Conservation (phyloP, 345 rosid species). For the Boechera stricta region DNA sequence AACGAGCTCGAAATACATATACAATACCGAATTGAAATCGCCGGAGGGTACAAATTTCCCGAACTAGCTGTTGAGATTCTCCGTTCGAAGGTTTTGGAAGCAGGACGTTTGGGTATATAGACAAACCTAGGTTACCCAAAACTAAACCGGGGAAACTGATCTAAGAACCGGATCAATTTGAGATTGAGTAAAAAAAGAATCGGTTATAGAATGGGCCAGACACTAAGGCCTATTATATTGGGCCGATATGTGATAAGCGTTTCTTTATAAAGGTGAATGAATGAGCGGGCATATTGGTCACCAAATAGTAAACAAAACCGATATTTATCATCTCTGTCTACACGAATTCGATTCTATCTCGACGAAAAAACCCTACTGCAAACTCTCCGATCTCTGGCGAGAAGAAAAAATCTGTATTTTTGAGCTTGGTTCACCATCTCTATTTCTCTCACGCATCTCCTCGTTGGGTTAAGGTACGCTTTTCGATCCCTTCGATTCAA, state of each 20-base stretch:
- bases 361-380: slow-evolving; percentile 38
- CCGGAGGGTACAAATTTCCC: neutral
- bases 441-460: neutral
- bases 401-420: slow-evolving; percentile 24
- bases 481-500: neutral
- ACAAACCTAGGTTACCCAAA: slow-evolving; percentile 10
- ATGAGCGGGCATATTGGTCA: slow-evolving; percentile 29
- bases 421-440: slow-evolving; percentile 16
- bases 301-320: slow-evolving; percentile 30
- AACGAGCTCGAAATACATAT: neutral
- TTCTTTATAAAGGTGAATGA: slow-evolving; percentile 1
- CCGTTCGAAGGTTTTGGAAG: neutral
- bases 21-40: slow-evolving; percentile 23
- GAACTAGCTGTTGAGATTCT: neutral
- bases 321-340: slow-evolving; percentile 12
- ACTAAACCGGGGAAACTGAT: slow-evolving; percentile 9
- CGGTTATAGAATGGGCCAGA: slow-evolving; percentile 24
- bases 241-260: slow-evolving; percentile 1
- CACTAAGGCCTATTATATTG: neutral
- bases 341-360: slow-evolving; percentile 31
- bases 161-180: neutral
- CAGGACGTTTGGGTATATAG: neutral
- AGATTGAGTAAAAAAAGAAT: neutral
- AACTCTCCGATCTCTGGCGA: slow-evolving; percentile 25
- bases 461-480: slow-evolving; percentile 25